phyloP scores from a whole-genome alignment of 2,329 filamentous ascomycete species.

The Phialemoniopsis sp. region DNA sequence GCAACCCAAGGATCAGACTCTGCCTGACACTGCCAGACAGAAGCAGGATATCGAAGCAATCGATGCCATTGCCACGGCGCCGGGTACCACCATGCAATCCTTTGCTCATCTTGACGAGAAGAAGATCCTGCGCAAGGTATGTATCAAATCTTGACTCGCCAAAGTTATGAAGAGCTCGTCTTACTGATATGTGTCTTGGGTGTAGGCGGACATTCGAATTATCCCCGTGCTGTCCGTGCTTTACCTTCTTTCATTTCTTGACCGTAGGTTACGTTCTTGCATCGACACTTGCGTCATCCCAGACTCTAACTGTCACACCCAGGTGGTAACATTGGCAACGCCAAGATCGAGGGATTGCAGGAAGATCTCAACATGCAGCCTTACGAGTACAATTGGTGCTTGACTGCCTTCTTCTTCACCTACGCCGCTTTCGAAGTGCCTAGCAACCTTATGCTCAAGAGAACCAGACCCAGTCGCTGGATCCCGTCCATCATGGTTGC shows the following conservation, averaged over 20 bases:
- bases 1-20: too few relatives aligned
- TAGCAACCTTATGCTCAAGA: slow-evolving; percentile 76
- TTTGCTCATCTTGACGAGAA: slow-evolving; percentile 49
- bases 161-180: too few relatives aligned
- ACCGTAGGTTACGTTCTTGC: slow-evolving; percentile 31
- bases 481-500: slow-evolving; percentile 72
- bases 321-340: slow-evolving; percentile 54
- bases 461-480: slow-evolving; percentile 68
- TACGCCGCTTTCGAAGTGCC: slow-evolving; percentile 73
- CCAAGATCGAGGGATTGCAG: slow-evolving; percentile 57
- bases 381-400: slow-evolving; percentile 67
- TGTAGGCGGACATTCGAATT: slow-evolving; percentile 42
- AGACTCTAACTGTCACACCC: too few relatives aligned
- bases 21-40: too few relatives aligned
- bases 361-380: slow-evolving; percentile 41
- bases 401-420: slow-evolving; percentile 74
- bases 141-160: too few relatives aligned
- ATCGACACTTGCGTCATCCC: too few relatives aligned
- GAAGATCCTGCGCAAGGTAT: slow-evolving; percentile 54
- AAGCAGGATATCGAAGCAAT: slow-evolving; percentile 9
- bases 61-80: slow-evolving; percentile 8
- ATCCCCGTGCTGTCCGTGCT: slow-evolving; percentile 50
- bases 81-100: slow-evolving; percentile 10
- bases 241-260: slow-evolving; percentile 53
- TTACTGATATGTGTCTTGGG: neutral